These are phyloP conservation scores for Hordeum vulgare DNA, from an alignment of 176 grass and related monocot species.

Conservation along the genomic window DNA sequence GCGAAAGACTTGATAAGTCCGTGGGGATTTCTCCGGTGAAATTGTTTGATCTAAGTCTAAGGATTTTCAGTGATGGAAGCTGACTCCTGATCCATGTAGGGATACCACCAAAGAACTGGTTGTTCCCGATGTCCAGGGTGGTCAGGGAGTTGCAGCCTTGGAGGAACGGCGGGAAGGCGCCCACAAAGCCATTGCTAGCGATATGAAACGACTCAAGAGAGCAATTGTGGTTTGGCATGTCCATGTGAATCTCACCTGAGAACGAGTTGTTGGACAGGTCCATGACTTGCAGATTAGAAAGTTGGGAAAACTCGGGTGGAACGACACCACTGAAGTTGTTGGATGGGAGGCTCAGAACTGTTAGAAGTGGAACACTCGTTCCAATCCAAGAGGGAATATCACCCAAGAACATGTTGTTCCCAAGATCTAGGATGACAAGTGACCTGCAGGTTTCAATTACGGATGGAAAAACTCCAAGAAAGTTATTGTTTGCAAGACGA, in stretches of 20 bases:
- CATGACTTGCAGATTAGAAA: background rate
- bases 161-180: background rate
- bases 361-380: background rate
- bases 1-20: background rate
- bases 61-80: background rate
- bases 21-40: background rate
- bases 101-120: background rate
- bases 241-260: background rate
- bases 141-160: background rate
- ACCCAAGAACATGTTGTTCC: background rate
- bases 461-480: conserved; percentile 6
- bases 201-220: background rate
- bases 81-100: background rate
- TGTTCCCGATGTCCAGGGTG: background rate
- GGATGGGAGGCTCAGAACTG: background rate
- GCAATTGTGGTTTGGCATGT: background rate
- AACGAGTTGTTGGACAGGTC: background rate
- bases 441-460: background rate
- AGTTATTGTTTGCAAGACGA: conserved; percentile 15
- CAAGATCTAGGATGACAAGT: background rate
- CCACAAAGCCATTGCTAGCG: background rate
- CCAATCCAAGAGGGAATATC: background rate
- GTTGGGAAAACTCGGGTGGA: background rate
- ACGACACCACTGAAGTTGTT: background rate
- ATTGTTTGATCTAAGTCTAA: background rate